These are phyloP conservation scores for Phanerodontia chrysosporium DNA, from an alignment of 768 basidiomycete species.

Conservation along the genomic window DNA sequence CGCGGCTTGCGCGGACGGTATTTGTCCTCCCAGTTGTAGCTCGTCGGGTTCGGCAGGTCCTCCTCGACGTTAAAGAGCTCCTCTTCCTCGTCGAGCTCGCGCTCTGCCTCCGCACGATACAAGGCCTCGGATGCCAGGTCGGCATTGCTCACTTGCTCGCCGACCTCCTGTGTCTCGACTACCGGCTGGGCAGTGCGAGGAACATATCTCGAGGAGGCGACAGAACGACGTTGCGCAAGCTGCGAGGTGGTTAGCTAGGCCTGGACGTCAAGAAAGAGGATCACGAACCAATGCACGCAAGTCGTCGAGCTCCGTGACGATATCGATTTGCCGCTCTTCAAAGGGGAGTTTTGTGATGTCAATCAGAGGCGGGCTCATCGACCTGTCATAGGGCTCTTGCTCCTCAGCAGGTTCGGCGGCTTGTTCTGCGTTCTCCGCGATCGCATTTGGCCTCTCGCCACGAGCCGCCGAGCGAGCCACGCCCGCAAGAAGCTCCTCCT, in stretches of 20 bases:
- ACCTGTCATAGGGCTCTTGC: slow-evolving; percentile 75
- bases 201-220: slow-evolving; percentile 86
- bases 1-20: slow-evolving; percentile 95
- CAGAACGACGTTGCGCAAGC: slow-evolving; percentile 75
- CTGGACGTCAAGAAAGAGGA: slow-evolving; percentile 4
- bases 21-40: slow-evolving; percentile 99
- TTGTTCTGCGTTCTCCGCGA: slow-evolving; percentile 31
- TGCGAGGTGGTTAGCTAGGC: slow-evolving; percentile 24
- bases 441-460: slow-evolving; percentile 36
- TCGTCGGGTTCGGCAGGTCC: slow-evolving; percentile 73
- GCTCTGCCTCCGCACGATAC: slow-evolving; percentile 87
- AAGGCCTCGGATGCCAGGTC: slow-evolving; percentile 87
- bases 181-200: slow-evolving; percentile 64
- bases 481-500: slow-evolving; percentile 83
- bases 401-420: slow-evolving; percentile 43
- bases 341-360: slow-evolving; percentile 64
- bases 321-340: slow-evolving; percentile 81
- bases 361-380: slow-evolving; percentile 81
- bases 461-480: slow-evolving; percentile 60
- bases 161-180: slow-evolving; percentile 53
- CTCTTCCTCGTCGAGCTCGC: slow-evolving; percentile 93
- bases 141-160: slow-evolving; percentile 47
- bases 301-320: slow-evolving; percentile 68
- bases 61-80: slow-evolving; percentile 94
- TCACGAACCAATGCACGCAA: slow-evolving; percentile 55